Conservation (phyloP, 139 green algal genomes). For the Chlorella ohadii region DNA sequence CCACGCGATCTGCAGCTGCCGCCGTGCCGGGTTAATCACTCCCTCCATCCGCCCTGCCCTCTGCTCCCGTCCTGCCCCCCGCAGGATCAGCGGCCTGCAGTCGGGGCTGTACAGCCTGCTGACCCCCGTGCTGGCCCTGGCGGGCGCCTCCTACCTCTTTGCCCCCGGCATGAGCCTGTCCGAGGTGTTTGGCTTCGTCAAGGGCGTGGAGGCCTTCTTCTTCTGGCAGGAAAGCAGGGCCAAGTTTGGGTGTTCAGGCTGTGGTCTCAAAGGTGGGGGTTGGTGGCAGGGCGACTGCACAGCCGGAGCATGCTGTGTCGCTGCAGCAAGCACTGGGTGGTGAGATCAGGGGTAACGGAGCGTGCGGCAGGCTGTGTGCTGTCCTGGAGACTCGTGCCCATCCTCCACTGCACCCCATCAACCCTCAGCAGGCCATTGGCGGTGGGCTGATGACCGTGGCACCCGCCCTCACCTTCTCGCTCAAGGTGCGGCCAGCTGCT, state of each 20-base stretch:
- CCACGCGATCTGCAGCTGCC: too few relatives aligned
- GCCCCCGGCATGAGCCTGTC: conserved; percentile 19
- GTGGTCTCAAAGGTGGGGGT: too few relatives aligned
- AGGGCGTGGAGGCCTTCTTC: conserved; percentile 34
- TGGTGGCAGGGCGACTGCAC: too few relatives aligned
- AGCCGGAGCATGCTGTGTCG: too few relatives aligned
- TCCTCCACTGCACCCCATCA: too few relatives aligned
- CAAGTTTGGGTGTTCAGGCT: too few relatives aligned
- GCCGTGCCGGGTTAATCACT: too few relatives aligned
- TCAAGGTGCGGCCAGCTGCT: conserved; percentile 18
- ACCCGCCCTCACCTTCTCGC: conserved; percentile 34
- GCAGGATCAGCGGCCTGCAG: conserved; percentile 37
- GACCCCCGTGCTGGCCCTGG: conserved; percentile 31
- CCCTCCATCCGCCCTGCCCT: too few relatives aligned
- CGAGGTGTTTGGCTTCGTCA: conserved; percentile 36
- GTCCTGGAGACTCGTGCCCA: too few relatives aligned
- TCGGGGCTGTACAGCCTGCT: conserved; percentile 30
- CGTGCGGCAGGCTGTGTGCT: too few relatives aligned
- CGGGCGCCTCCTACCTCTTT: conserved; percentile 41
- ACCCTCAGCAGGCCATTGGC: conserved; percentile 5
- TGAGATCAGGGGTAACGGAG: too few relatives aligned
- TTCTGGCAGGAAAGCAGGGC: conserved; percentile 13
- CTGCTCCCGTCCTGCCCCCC: not conserved
- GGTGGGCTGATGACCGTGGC: conserved; percentile 32
- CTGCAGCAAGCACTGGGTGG: too few relatives aligned